Base-by-base conservation (phyloP, 2,329 filamentous ascomycete species). In the Xylogone sp. region DNA sequence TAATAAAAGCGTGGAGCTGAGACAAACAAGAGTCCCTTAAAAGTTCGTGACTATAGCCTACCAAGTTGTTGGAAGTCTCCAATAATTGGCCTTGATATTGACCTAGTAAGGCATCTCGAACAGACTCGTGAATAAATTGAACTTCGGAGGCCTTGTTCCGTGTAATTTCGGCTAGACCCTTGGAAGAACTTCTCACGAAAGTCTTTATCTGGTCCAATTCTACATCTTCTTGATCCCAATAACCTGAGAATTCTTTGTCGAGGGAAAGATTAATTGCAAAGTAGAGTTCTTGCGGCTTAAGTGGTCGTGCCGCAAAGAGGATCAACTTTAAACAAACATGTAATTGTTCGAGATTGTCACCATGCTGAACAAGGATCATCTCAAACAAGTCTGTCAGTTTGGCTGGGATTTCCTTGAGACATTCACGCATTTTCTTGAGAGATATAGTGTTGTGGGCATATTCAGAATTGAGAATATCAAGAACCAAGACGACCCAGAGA, bases 281-380 rank as follows among this genome's bases (percentile, higher is more conserved):
- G 24, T 62, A 62, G 21, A 61, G 53, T 21, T 59, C 58, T 16
- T 54, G 49, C n/a, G 50, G 57, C 20, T 59, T 59, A n/a, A 59
- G 43, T 44, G 57, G 56, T 44, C 55, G 52, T 47, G 20, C 50
- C 13, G 81, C 69, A 21, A 72, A 83, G 0, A 84, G 65, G 0
- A 85, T 66, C 75, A 75, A 84, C 19, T 76, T 71, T 0, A 84
- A 53, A 24, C 73, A 81, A 0, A 78, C 55, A 0, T 71, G 50
- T 0, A 83, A 55, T 0, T 70, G 63, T 0, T 74, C 63, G 45
- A 65, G 63, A 4, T 79, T 68, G 0, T 67, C 34, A 0, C 50
- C 18, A 48, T 85, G 79, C 16, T 77, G 69, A 61, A 22, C 46
- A 42, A 48, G 31, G 49, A 27, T 45, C 42, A 34, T 42, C 27